Evolutionary conservation across 1,284 basidiomycete genomes (phyloP).

Genomic region (Irpex lacteus): DNA sequence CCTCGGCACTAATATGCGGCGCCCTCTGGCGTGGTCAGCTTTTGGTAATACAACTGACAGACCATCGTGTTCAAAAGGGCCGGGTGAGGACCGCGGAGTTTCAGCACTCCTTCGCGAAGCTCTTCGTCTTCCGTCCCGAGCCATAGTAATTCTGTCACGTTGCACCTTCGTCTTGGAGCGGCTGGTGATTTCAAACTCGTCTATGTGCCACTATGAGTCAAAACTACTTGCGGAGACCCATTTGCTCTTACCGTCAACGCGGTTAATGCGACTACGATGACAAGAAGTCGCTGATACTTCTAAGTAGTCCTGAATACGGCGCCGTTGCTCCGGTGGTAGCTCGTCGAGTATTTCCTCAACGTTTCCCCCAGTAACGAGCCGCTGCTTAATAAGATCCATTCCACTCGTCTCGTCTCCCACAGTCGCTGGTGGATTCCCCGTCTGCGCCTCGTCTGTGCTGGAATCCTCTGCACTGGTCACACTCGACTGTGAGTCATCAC

Average conservation of each 20-base stretch:
- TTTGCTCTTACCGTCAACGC: background rate
- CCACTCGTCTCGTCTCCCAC: background rate
- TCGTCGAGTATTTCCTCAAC: background rate
- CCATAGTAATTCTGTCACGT: background rate
- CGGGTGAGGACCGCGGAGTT: background rate
- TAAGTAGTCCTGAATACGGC: background rate
- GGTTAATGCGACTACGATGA: background rate
- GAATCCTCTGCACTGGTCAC: background rate
- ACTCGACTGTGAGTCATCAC: background rate
- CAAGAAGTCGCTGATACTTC: background rate
- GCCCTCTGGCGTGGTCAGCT: slow-evolving; percentile 35
- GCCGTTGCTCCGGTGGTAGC: background rate
- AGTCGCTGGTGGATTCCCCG: background rate
- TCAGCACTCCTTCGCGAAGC: background rate
- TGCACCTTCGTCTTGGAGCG: background rate
- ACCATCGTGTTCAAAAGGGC: background rate
- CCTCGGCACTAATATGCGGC: slow-evolving; percentile 41
- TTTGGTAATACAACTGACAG: background rate
- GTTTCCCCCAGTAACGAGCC: background rate
- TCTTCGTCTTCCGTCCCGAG: background rate
- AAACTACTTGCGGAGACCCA: background rate
- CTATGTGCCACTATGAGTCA: background rate
- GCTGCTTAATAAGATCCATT: background rate
- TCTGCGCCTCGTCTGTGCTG: background rate
- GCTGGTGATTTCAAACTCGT: background rate